A percentile compares a stretch with the other conserved stretches of the same genome.
phyloP scores from a whole-genome alignment of 1,284 basidiomycete genomes.

The Pseudozyma sp. region DNA sequence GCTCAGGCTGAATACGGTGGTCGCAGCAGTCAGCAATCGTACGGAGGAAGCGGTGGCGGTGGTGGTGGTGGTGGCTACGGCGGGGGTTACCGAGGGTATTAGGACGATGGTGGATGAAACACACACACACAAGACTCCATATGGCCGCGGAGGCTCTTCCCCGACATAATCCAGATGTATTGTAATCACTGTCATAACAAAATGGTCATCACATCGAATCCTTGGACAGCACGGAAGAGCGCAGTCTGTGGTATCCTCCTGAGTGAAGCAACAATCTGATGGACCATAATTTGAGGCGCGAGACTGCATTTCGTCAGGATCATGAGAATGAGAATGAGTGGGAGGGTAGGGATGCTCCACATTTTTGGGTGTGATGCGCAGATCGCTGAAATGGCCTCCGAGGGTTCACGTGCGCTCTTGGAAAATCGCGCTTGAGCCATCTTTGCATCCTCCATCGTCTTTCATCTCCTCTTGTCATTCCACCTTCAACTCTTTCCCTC shows the following conservation, averaged over 20 bases:
- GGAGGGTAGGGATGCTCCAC: neutral
- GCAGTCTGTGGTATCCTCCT: too few species aligned
- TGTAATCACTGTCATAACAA: neutral
- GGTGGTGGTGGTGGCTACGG: conserved; percentile 18
- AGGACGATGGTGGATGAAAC: neutral
- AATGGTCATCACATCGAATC: conserved; percentile 1
- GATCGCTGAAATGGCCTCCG: neutral
- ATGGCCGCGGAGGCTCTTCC: too few species aligned
- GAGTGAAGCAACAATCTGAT: too few species aligned
- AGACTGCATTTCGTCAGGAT: too few species aligned
- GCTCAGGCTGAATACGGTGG: conserved; percentile 45
- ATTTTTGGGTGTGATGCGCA: neutral
- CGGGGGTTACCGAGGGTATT: conserved; percentile 10
- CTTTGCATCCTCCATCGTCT: neutral
- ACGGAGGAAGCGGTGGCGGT: neutral
- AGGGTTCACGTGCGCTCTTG: neutral
- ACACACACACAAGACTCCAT: too few species aligned
- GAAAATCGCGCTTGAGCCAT: conserved; percentile 5
- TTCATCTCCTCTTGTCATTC: too few species aligned
- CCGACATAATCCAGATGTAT: conserved; percentile 2
- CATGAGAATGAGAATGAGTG: neutral
- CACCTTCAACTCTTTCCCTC: too few species aligned
- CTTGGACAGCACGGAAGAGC: neutral
- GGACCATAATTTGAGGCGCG: too few species aligned
- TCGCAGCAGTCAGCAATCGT: conserved; percentile 9